Evolutionary conservation across 352 stramenopile genomes (phyloP), one percentile per base, ranked within the genome.

Genomic region (Phytophthora litchii): DNA sequence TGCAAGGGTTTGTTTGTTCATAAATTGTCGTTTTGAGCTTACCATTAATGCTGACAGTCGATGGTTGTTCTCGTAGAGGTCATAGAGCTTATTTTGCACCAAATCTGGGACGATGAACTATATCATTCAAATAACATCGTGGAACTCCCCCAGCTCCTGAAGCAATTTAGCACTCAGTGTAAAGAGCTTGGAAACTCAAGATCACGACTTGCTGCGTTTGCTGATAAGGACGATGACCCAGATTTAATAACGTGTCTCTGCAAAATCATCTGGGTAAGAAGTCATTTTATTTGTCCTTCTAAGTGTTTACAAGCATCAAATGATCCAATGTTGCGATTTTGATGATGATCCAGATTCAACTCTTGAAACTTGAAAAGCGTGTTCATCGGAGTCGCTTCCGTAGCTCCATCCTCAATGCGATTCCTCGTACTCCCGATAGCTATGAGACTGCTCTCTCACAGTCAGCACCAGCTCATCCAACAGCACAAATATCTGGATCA

Each of bases 301-400:
- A 3, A n/a, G 29, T 47, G 6, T 21, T 20, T 42, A 47, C 35
- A 43, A 34, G 34, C 42, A 48, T 20, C 64, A 17, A 60, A 29
- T 16, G 17, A 38, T 16, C 29, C 10, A 34, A 31, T 19, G 7
- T 40, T 42, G 8, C 21, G 7, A 32, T 35, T 44, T 29, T 77
- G 72, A 3, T 72, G 16, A 21, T 65, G 17, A 34, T 52, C 41
- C 75, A 60, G 68, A 61, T 71, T 45, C 68, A 76, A 54, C 32
- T 71, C 1, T 55, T 74, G 14, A 91, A 81, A 41, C 56, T 89
- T 36, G 78, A 89, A 20, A 89, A 86, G 51, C 42, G 74, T 31
- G 81, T 89, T 20, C 73, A 85, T 48, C 76, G 78, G 9, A 78
- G 54, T 58, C 73, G 83, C 12, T 93, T 80, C 27, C 54, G 52